A percentile compares a stretch with the other conserved stretches of the same genome.
phyloP scores from a whole-genome alignment of 257 asterid species.

The Nicotiana undulata region DNA sequence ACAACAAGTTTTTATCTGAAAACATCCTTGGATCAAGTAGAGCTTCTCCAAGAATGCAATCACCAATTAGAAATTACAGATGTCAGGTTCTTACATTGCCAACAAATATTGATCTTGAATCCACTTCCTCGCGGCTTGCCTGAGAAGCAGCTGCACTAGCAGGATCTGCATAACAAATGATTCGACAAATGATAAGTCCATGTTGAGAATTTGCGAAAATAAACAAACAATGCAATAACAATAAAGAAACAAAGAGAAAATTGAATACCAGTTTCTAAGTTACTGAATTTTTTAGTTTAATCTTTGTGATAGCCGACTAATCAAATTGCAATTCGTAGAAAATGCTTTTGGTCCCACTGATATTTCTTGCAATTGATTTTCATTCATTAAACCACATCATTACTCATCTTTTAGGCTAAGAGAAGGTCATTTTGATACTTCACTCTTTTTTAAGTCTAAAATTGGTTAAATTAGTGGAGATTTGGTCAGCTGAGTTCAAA shows the following conservation, averaged over 20 bases:
- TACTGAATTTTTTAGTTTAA: background rate
- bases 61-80: background rate
- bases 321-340: background rate
- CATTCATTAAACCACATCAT: background rate
- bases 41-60: background rate
- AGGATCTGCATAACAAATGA: constrained; percentile 47
- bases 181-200: background rate
- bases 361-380: background rate
- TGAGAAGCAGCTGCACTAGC: constrained; percentile 69
- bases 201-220: background rate
- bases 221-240: background rate
- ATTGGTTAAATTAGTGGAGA: background rate
- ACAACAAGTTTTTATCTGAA: background rate
- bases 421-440: background rate
- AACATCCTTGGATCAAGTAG: constrained; percentile 7
- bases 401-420: background rate
- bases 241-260: background rate
- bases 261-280: background rate
- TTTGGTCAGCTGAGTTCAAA: background rate
- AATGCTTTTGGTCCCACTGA: background rate
- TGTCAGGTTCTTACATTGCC: constrained; percentile 69
- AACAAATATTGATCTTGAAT: constrained; percentile 76
- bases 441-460: background rate
- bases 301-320: background rate
- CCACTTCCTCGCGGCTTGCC: constrained; percentile 81